Percentiles rank a stretch among this genome's conserved stretches.
Evolutionary conservation across 1,284 basidiomycete species (phyloP).

Genomic region (Leucoagaricus sp.): DNA sequence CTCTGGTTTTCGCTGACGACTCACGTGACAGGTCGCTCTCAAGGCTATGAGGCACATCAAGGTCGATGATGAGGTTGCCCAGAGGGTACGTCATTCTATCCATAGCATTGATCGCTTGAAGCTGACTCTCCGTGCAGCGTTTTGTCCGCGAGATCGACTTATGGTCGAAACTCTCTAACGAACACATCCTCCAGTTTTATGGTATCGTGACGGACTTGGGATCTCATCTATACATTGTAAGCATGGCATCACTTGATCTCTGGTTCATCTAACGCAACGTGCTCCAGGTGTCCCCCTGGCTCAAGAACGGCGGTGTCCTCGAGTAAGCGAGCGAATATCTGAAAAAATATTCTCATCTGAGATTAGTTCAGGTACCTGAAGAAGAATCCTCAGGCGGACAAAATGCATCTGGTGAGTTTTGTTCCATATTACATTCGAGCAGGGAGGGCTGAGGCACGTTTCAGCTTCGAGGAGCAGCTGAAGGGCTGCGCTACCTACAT

Average conservation of each 20-base stretch:
- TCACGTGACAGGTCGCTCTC: conserved; percentile 46
- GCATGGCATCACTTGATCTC: background rate
- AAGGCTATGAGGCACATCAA: conserved; percentile 50
- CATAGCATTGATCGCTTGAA: background rate
- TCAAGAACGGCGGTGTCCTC: conserved; percentile 53
- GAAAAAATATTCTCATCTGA: background rate
- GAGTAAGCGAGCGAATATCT: conserved; percentile 33
- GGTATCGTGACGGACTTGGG: conserved; percentile 56
- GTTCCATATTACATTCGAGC: background rate
- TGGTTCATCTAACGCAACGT: background rate
- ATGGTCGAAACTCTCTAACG: conserved; percentile 50
- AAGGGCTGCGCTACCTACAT: conserved; percentile 56
- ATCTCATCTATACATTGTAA: conserved; percentile 47
- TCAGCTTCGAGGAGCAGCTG: conserved; percentile 50
- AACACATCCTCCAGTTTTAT: conserved; percentile 51
- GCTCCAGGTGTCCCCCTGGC: conserved; percentile 58
- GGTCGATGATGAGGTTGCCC: conserved; percentile 39
- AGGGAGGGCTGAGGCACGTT: background rate
- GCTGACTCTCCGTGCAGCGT: conserved; percentile 34
- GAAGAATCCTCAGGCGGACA: conserved; percentile 35
- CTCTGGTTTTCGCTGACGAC: background rate
- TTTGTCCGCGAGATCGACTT: conserved; percentile 54
- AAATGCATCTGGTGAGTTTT: conserved; percentile 41
- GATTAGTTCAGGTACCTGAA: conserved; percentile 37
- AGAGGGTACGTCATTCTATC: conserved; percentile 33